A percentile compares a stretch with the other conserved stretches of the same genome.
These are phyloP conservation scores for Suhomyces maxii DNA, from an alignment of 1,139 yeast genomes.

Conservation along the genomic window DNA sequence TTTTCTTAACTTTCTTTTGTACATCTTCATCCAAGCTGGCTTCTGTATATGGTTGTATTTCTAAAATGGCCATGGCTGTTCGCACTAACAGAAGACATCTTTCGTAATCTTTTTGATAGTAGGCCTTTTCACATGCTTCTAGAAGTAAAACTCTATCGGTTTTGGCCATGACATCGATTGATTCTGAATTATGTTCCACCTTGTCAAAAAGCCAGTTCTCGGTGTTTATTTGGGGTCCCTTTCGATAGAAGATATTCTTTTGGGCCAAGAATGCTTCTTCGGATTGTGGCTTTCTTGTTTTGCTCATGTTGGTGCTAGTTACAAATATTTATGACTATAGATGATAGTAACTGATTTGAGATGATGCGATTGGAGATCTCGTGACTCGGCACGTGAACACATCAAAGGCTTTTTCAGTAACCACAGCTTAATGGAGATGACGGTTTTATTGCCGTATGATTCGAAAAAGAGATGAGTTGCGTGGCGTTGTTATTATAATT, in stretches of 20 bases:
- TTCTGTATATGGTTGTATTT: slow-evolving; percentile 29
- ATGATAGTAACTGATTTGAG: too few relatives aligned
- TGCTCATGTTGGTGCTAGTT: slow-evolving; percentile 1
- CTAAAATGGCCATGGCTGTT: slow-evolving; percentile 31
- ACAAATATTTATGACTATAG: background rate
- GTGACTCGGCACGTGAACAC: too few relatives aligned
- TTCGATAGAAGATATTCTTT: slow-evolving; percentile 36
- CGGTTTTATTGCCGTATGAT: background rate
- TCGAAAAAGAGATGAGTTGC: too few relatives aligned
- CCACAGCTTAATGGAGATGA: background rate
- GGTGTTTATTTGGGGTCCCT: slow-evolving; percentile 55
- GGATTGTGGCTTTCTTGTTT: slow-evolving; percentile 54
- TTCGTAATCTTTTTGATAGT: slow-evolving; percentile 45
- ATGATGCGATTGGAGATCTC: too few relatives aligned
- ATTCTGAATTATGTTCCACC: slow-evolving; percentile 18
- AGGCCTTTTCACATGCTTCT: slow-evolving; percentile 52
- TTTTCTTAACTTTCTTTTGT: slow-evolving; percentile 26
- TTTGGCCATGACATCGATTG: slow-evolving; percentile 29
- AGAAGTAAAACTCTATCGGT: slow-evolving; percentile 36
- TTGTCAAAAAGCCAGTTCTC: slow-evolving; percentile 44
- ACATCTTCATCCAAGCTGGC: slow-evolving; percentile 9
- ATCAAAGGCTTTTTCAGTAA: background rate
- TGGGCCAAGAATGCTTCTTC: slow-evolving; percentile 54
- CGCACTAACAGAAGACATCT: slow-evolving; percentile 41
- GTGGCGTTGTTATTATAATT: too few relatives aligned